Base-by-base conservation (phyloP, 129 eudicot genomes). In the Centella asiatica region DNA sequence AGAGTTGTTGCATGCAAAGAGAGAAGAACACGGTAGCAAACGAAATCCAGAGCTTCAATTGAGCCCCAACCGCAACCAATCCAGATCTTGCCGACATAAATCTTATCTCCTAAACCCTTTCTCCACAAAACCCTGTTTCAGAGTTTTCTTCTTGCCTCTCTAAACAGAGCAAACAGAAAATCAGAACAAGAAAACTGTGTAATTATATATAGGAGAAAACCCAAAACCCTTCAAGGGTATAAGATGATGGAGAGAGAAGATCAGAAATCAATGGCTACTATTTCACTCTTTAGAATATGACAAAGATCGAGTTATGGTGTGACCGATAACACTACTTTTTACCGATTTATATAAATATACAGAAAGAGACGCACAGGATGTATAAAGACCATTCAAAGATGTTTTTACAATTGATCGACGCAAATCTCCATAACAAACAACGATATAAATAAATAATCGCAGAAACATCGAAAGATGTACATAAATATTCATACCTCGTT, bases 11-110 rank as follows among this genome's bases (percentile, higher is more conserved):
- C 73, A 69, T 55, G 51, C 80, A 77, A 45, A 61, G 51, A 49
- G 10, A 45, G 45, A 69, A 58, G 4, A 55, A 63, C 26, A 65
- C 47, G 22, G 34, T 20, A 44, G 64, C 14, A 0, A 71, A 44
- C 34, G 74, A 65, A 77, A 75, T 60, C 79, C 85, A 81, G 86
- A 83, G 77, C 79, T 78, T 78, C 82, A 79, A 70, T 26, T 45
- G 75, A 76, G 83, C 85, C 71, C 95, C 83, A 83, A 78, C 74
- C 72, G 44, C 74, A 64, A 36, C 88, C 92, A 74, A 71, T 26
- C 52, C 63, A 69, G 46, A 84, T 23, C 78, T 76, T 76, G 81
- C 85, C 79, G 90, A 90, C 98, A 90, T 90, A 90, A 65, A 86
- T 65, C 67, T 52, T 33, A 72, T 64, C 74, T 28, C 73, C 61